A percentile compares a stretch with the other conserved stretches of the same genome.
Evolutionary conservation across 192 early-diverging fungal genomes (phyloP).

Genomic region (Coemansia sp.): DNA sequence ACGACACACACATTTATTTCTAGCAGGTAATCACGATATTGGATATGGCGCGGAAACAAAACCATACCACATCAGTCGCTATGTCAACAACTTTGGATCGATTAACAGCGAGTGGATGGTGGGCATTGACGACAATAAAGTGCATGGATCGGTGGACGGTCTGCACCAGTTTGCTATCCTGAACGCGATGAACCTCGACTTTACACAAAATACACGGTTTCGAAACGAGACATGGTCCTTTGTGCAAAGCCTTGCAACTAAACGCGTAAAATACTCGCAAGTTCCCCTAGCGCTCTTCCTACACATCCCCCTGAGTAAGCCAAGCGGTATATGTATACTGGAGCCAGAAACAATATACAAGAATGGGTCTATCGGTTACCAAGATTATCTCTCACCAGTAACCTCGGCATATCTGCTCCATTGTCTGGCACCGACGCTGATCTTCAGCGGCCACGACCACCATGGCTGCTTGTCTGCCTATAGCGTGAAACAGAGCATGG

Average conservation of each 20-base stretch:
- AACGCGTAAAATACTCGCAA: constrained; percentile 26
- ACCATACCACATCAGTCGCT: constrained; percentile 53
- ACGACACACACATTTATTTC: constrained; percentile 39
- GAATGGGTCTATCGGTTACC: constrained; percentile 57
- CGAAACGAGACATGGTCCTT: constrained; percentile 59
- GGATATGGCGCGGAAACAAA: constrained; percentile 63
- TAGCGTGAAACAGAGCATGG: constrained; percentile 5
- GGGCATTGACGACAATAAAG: constrained; percentile 1
- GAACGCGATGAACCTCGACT: constrained; percentile 52
- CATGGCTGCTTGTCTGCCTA: constrained; percentile 58
- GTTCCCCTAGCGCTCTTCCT: constrained; percentile 57
- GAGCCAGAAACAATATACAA: constrained; percentile 38
- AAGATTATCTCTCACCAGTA: constrained; percentile 60
- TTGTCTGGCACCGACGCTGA: constrained; percentile 55
- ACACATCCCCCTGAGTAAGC: constrained; percentile 65
- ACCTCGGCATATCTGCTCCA: constrained; percentile 59
- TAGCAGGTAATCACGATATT: constrained; percentile 70
- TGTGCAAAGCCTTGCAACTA: constrained; percentile 35
- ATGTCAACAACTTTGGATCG: constrained; percentile 57
- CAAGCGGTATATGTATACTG: constrained; percentile 55
- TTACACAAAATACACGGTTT: constrained; percentile 40
- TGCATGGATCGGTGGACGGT: not conserved
- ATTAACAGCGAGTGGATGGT: constrained; percentile 47
- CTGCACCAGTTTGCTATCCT: constrained; percentile 39
- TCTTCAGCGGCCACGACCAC: constrained; percentile 68